These are phyloP conservation scores for Blastobotrys chiropterorum DNA, from an alignment of 805 yeast species.

Conservation along the genomic window DNA sequence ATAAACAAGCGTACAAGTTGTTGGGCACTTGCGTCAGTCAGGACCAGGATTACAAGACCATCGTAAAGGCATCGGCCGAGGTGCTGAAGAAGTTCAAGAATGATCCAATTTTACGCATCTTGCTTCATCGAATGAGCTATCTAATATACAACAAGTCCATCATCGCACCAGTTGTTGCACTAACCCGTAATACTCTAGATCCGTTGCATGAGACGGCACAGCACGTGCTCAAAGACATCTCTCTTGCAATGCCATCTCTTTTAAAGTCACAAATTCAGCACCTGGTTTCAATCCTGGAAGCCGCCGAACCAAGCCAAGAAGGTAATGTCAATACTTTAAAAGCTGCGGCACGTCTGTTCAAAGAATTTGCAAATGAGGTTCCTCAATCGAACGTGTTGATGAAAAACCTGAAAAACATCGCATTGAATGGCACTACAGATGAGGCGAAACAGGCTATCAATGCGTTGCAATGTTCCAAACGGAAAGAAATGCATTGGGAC, in stretches of 20 bases:
- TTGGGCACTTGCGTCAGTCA: constrained; percentile 48
- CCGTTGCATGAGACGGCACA: constrained; percentile 38
- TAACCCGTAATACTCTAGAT: constrained; percentile 35
- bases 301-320: constrained; percentile 23
- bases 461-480: constrained; percentile 44
- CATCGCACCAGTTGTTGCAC: constrained; percentile 46
- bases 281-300: constrained; percentile 38
- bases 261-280: constrained; percentile 53
- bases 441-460: constrained; percentile 64
- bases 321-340: constrained; percentile 41
- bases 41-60: constrained; percentile 53
- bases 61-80: constrained; percentile 35
- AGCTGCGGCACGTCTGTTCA: constrained; percentile 54
- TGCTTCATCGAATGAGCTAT: constrained; percentile 57
- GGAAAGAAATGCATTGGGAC: constrained; percentile 36
- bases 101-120: constrained; percentile 49
- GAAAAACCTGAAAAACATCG: constrained; percentile 41
- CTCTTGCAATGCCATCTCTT: constrained; percentile 55
- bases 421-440: constrained; percentile 46
- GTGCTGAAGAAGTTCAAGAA: constrained; percentile 35
- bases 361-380: constrained; percentile 43
- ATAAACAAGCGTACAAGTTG: constrained; percentile 51
- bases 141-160: constrained; percentile 62
- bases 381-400: constrained; percentile 41
- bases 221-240: constrained; percentile 52